Evolutionary conservation across 345 rosid species (phyloP), one percentile per base, ranked within the genome.

Genomic region (Eucalyptus lansdowneana): DNA sequence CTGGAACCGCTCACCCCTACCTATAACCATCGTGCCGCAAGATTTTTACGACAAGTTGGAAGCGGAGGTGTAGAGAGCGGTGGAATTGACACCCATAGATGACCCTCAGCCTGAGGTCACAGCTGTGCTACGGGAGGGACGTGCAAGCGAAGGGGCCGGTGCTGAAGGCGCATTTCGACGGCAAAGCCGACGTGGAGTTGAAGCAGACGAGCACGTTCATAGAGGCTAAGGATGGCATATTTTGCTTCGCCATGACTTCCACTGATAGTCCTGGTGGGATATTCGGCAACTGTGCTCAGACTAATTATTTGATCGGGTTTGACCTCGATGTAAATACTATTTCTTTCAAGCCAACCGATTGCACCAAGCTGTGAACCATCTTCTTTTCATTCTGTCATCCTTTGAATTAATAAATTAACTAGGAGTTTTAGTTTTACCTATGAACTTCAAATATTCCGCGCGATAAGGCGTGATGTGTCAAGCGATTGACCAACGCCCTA

Each of bases 261-360:
- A 34, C 4, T 2, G 22, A 44, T 0, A 24, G 13, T 16, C 13
- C 81, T 1, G 80, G 93, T 9, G 87, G 90, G 11, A 91, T 95
- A 42, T 93, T 88, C n/a, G 96, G 95, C 1, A 95, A 96, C 76
- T 37, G 93, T 62, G 89, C 93, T 12, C 97, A 95, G 87, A 87
- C 86, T 89, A 92, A 96, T 89, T 94, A 92, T 90, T 90, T 93
- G 89, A 87, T 95, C 8, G 96, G 95, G 24, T 97, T 94, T 89
- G 95, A 97, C 53, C 80, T 87, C 12, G 91, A 86, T 42, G n/a
- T 54, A 24, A 45, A 69, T 22, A 91, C 81, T 8, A 87, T 94
- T 40, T 95, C 97, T 1, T 94, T 96, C 44, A 93, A 93, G 90
- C 93, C 89, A 2, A 47, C 95, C 2, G 94, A 96, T 45, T 96